Evolutionary conservation across 2,329 filamentous ascomycete genomes (phyloP).

Genomic region (Colletotrichum sp.): DNA sequence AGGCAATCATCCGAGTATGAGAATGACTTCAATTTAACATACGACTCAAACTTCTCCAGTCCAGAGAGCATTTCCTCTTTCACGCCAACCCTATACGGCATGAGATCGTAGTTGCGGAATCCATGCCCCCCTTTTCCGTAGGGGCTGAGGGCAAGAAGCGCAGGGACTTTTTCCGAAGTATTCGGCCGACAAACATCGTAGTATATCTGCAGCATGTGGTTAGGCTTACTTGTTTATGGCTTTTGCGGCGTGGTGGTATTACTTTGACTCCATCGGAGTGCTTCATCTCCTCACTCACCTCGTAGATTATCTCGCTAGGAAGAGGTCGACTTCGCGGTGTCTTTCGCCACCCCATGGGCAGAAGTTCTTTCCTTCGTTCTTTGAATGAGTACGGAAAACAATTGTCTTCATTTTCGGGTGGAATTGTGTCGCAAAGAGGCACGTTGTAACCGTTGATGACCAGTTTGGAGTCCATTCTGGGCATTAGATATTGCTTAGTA

Average conservation of each 20-base stretch:
- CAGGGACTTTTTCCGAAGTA: neutral
- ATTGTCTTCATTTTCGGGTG: neutral
- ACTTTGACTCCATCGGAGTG: neutral
- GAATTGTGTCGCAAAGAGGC: neutral
- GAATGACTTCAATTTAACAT: neutral
- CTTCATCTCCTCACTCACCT: neutral
- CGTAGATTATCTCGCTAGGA: neutral
- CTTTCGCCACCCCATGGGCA: neutral
- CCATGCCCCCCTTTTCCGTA: neutral
- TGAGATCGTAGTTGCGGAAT: neutral
- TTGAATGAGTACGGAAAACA: neutral
- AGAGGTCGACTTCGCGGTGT: neutral
- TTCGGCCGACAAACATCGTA: neutral
- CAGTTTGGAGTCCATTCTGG: neutral
- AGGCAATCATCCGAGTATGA: neutral
- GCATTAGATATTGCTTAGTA: neutral
- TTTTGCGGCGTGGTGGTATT: fast-evolving
- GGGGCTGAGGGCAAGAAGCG: neutral
- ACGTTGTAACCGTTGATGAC: neutral
- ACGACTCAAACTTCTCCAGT: neutral
- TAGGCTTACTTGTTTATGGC: fast-evolving
- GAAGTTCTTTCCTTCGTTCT: neutral
- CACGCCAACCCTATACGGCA: neutral
- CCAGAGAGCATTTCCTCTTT: neutral
- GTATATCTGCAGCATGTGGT: neutral